Evolutionary conservation across 106 monocot genomes (phyloP).

Genomic region (Chionographis japonica): DNA sequence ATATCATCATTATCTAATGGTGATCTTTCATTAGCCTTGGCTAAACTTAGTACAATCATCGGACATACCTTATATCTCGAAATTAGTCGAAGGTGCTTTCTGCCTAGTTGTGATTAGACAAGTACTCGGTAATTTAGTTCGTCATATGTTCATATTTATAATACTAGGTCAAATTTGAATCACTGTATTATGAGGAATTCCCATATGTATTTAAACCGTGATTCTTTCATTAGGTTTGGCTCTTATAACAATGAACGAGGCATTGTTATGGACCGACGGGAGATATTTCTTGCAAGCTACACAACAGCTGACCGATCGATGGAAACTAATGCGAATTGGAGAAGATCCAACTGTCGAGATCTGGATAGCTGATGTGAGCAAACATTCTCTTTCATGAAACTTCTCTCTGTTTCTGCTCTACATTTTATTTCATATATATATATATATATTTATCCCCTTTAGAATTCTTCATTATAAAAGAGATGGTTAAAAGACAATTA

Average conservation of each 20-base stretch:
- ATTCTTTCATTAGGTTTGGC: conserved; percentile 61
- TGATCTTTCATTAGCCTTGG: no score
- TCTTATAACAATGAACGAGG: conserved; percentile 73
- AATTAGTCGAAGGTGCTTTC: no score
- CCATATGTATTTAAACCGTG: neutral
- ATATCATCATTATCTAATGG: no score
- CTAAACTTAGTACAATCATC: no score
- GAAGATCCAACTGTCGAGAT: conserved; percentile 74
- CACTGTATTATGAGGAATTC: neutral
- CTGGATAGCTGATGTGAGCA: conserved; percentile 82
- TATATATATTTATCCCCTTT: neutral
- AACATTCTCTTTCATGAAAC: neutral
- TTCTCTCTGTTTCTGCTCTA: neutral
- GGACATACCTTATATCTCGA: no score
- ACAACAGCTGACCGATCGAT: conserved; percentile 64
- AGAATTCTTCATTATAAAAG: neutral
- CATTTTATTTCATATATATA: neutral
- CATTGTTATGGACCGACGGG: conserved; percentile 93
- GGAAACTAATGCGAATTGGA: conserved; percentile 84
- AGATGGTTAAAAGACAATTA: neutral
- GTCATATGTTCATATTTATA: neutral
- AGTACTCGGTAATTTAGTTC: no score
- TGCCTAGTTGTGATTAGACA: no score
- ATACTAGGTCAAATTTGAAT: neutral
- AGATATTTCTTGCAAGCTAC: conserved; percentile 94